phyloP scores from a whole-genome alignment of 139 green algal genomes.

The Prasinococcaceae sp. region DNA sequence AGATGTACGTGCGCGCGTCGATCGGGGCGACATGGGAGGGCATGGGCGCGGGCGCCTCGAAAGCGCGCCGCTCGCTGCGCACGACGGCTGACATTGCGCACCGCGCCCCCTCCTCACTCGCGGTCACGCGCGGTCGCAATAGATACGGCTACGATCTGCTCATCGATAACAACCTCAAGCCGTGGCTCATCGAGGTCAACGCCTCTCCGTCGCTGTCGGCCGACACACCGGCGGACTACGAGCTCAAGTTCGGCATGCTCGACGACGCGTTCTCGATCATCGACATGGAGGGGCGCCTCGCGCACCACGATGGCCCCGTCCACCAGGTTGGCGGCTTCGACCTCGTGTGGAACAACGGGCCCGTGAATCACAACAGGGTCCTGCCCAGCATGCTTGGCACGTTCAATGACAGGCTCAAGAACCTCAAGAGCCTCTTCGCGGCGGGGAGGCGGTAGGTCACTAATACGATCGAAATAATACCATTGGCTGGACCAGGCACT shows the following conservation, averaged over 20 bases:
- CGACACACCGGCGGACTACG: constrained; percentile 37
- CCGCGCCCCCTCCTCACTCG: neutral
- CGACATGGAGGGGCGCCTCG: constrained; percentile 11
- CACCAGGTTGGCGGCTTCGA: constrained; percentile 51
- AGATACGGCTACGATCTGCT: constrained; percentile 57
- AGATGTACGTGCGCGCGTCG: no score
- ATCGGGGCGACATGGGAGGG: no score
- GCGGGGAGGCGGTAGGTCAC: neutral
- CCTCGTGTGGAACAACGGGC: constrained; percentile 50
- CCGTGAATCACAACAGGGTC: no score
- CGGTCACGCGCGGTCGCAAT: neutral
- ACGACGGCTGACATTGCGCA: neutral
- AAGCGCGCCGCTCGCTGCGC: no score
- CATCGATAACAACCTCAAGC: constrained; percentile 41
- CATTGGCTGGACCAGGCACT: no score
- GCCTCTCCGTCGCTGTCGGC: constrained; percentile 45
- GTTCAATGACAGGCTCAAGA: constrained; percentile 6
- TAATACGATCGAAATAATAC: no score
- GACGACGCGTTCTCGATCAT: constrained; percentile 32
- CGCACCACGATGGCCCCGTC: neutral
- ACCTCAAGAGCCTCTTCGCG: constrained; percentile 6
- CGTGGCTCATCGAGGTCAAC: constrained; percentile 70
- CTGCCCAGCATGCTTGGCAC: constrained; percentile 9
- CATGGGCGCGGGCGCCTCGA: no score
- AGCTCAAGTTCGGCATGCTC: constrained; percentile 55